Percentiles rank a stretch among this genome's conserved stretches.
These are phyloP conservation scores for Termitomyces sp. DNA, from an alignment of 768 basidiomycete species.

Conservation along the genomic window DNA sequence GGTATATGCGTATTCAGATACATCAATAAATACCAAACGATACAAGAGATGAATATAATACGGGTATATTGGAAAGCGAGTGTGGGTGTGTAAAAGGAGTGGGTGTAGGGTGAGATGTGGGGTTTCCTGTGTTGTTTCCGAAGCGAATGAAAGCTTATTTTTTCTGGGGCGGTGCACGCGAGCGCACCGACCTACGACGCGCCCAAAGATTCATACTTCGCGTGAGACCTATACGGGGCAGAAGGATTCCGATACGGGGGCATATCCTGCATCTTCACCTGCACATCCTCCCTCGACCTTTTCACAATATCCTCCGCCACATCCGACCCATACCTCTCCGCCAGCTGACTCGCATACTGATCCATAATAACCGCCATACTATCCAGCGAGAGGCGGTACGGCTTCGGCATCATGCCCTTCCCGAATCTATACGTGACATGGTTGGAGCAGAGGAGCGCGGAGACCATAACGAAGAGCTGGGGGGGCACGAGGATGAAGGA, in stretches of 20 bases:
- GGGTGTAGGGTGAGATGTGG: background rate
- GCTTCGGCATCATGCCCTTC: conserved; percentile 86
- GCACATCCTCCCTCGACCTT: conserved; percentile 48
- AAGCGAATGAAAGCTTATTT: background rate
- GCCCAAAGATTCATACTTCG: conserved; percentile 25
- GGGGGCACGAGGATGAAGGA: conserved; percentile 66
- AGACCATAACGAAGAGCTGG: conserved; percentile 62
- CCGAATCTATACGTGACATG: conserved; percentile 51
- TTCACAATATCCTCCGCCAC: conserved; percentile 54
- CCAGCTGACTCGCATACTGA: conserved; percentile 73
- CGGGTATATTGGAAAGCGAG: background rate
- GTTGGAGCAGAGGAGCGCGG: conserved; percentile 54
- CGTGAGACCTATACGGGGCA: conserved; percentile 10
- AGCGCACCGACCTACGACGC: background rate
- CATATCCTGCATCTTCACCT: conserved; percentile 26
- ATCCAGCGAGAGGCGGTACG: conserved; percentile 66
- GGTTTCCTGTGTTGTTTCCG: background rate
- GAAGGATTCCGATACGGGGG: conserved; percentile 18
- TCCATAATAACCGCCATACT: conserved; percentile 84
- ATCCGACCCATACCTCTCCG: conserved; percentile 63
- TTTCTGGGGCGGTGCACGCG: too few relatives aligned
- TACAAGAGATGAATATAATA: background rate
- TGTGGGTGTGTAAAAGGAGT: background rate
- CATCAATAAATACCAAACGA: background rate
- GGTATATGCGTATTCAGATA: background rate